A percentile compares a stretch with the other conserved stretches of the same genome.
phyloP scores from a whole-genome alignment of 495 filamentous ascomycete genomes.

The Echria macrotheca region DNA sequence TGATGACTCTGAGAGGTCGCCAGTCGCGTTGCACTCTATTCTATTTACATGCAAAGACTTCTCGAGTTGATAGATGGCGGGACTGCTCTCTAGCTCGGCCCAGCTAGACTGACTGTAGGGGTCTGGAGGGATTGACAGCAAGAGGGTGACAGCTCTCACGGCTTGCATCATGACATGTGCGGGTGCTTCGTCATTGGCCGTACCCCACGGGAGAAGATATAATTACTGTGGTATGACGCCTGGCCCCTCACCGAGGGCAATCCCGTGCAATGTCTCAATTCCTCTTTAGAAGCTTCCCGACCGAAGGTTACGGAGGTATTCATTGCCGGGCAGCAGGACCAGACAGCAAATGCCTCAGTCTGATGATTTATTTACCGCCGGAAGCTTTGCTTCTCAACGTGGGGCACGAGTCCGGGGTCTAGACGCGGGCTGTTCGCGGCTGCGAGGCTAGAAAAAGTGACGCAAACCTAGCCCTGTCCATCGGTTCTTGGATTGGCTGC shows the following conservation, averaged over 20 bases:
- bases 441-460: constrained; percentile 14
- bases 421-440: constrained; percentile 4
- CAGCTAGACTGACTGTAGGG: too few species aligned
- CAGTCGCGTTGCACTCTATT: not conserved
- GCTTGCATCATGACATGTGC: constrained; percentile 11
- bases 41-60: too few species aligned
- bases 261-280: too few species aligned
- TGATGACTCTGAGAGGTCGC: constrained; percentile 4
- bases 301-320: too few species aligned
- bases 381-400: not conserved
- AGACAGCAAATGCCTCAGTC: constrained; percentile 7
- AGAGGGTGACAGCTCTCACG: too few species aligned
- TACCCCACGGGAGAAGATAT: not conserved
- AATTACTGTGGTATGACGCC: too few species aligned
- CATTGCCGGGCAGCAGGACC: not conserved
- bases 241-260: too few species aligned
- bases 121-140: too few species aligned
- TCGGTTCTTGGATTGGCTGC: constrained; percentile 9
- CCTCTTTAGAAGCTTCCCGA: too few species aligned
- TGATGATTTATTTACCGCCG: not conserved
- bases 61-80: too few species aligned
- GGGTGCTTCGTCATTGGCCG: constrained; percentile 1
- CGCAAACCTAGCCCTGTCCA: constrained; percentile 4
- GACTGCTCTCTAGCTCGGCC: too few species aligned
- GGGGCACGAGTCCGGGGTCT: not conserved